Conservation (phyloP, 78 protist species). For the Isochrysis galbana region DNA sequence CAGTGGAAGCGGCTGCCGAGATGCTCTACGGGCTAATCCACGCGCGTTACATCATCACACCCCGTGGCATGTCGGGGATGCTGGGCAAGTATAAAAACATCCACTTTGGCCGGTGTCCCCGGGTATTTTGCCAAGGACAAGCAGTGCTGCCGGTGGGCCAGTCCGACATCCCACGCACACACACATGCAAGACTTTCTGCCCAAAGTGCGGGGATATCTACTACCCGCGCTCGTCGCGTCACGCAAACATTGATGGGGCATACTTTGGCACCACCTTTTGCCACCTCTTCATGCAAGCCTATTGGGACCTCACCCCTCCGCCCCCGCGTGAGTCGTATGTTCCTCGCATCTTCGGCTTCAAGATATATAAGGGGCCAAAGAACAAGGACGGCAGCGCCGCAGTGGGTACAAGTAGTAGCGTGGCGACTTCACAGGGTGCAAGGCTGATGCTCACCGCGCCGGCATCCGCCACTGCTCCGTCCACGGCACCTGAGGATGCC, state of each 20-base stretch:
- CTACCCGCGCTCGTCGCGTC: neutral
- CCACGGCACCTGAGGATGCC: too few species aligned
- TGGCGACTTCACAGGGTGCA: too few species aligned
- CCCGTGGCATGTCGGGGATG: slow-evolving; percentile 87
- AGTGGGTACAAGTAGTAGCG: too few species aligned
- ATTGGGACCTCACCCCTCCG: slow-evolving; percentile 71
- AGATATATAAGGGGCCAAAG: slow-evolving; percentile 66
- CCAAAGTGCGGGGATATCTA: slow-evolving; percentile 30
- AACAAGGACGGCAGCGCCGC: too few species aligned
- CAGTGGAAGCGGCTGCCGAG: slow-evolving; percentile 76
- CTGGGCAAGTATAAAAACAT: slow-evolving; percentile 19
- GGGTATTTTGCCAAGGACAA: slow-evolving; percentile 37
- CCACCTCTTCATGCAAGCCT: slow-evolving; percentile 75
- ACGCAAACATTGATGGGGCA: slow-evolving; percentile 87
- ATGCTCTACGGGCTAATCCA: slow-evolving; percentile 95
- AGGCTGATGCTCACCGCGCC: too few species aligned
- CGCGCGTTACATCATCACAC: slow-evolving; percentile 91
- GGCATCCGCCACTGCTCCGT: too few species aligned
- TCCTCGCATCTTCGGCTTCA: slow-evolving; percentile 88
- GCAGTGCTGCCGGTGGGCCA: slow-evolving; percentile 41
- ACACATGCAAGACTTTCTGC: slow-evolving; percentile 7
- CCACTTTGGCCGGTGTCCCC: slow-evolving; percentile 54
- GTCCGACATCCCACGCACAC: neutral
- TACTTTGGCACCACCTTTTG: slow-evolving; percentile 95
- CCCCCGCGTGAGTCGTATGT: slow-evolving; percentile 53